A percentile compares a stretch with the other conserved stretches of the same genome.
Evolutionary conservation across 371 early-diverging fungal genomes (phyloP).

Genomic region (Blastocladiella emersonii): DNA sequence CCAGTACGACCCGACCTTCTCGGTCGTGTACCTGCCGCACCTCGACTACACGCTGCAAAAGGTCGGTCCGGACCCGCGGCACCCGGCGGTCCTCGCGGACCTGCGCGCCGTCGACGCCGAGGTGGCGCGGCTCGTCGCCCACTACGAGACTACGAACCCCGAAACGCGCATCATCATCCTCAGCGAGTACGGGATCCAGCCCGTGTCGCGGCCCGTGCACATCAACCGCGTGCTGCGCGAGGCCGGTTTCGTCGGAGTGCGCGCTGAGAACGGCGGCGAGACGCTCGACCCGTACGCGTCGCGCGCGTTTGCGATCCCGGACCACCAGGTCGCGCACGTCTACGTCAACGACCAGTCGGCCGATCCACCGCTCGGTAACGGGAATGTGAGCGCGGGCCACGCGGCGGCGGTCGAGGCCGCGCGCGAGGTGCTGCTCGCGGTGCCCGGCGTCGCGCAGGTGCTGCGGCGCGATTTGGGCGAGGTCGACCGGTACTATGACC

Average conservation of each 20-base stretch:
- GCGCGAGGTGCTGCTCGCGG: background rate
- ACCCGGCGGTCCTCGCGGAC: background rate
- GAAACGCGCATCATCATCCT: background rate
- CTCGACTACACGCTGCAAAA: constrained; percentile 1
- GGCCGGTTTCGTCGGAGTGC: background rate
- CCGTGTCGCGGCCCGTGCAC: background rate
- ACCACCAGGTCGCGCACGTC: constrained; percentile 6
- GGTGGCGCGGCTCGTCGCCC: background rate
- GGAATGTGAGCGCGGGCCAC: no score
- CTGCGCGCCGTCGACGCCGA: background rate
- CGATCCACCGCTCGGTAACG: no score
- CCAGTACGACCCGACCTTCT: background rate
- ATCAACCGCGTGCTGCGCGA: background rate
- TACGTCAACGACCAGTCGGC: background rate
- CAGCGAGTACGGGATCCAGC: constrained; percentile 1
- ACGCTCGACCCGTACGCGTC: background rate
- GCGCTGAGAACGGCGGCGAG: background rate
- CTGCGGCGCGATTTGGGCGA: background rate
- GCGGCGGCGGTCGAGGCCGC: background rate
- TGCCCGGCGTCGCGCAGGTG: background rate
- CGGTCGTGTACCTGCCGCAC: constrained; percentile 1
- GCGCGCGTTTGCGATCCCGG: background rate
- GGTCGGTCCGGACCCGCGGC: background rate
- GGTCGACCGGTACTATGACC: background rate
- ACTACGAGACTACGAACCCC: background rate